Base-by-base conservation (phyloP, 2,329 filamentous ascomycete genomes). In the Gnomoniopsis smithogilvyi region DNA sequence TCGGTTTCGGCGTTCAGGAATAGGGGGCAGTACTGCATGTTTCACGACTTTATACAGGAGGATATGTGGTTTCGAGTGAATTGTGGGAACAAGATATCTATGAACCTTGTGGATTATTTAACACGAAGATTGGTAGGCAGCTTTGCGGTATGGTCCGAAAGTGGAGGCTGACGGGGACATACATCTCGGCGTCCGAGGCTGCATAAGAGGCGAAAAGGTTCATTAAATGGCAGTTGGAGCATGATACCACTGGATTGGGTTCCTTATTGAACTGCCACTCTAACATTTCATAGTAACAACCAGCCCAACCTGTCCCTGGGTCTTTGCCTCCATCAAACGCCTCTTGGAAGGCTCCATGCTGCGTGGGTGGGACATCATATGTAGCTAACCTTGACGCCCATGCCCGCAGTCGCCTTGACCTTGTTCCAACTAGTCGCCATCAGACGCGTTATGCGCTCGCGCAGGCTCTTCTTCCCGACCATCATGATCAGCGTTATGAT, bases 341-440 rank as follows among this genome's bases (percentile, higher is more conserved):
- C 34, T n/a, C 17, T 21, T 24, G 24, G 34, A 55, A 22, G 26
- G 34, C 34, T 21, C 17, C 30, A 43, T 43, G 53, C 48, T 46
- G 46, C 51, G 57, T 48, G 24, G 47, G 45, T 12, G 52, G n/a
- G 43, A 46, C 41, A 63, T 80, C 75, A 98, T 61, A 99, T 96
- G 76, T 98, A 98, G 72, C 90, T 96, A 68, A 98, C 93, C 78
- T 97, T 98, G 64, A 96, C 90, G 2, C 94, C 95, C 94, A 98
- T 98, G 1, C 93, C 93, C 4, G 94, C 88, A 0, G 95, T 98
- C 49, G 86, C 82, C 70, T 84, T 86, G 45, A 96, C 77, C 76
- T 96, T 97, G 56, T 84, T 83, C 92, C 92, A 96, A 11, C 86
- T 86, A 30, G 82, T 78, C 43, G 82, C 83, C 47, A 96, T 69